These are phyloP conservation scores for Claviceps lovelessii DNA, from an alignment of 2,329 filamentous ascomycete genomes.

Conservation along the genomic window DNA sequence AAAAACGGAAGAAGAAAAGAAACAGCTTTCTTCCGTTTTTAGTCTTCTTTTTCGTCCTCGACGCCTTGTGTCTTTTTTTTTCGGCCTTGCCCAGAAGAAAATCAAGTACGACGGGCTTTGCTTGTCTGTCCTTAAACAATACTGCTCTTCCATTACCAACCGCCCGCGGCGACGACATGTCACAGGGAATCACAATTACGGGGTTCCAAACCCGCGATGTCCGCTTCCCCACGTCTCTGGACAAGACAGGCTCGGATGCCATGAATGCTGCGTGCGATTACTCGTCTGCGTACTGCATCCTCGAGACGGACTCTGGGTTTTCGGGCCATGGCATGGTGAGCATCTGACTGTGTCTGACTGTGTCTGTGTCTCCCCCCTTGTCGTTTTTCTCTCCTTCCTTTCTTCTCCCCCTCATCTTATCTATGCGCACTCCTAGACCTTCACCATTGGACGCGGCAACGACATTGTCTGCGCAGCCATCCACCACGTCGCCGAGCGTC, in stretches of 20 bases:
- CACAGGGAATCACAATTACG: slow-evolving; percentile 51
- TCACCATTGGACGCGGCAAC: slow-evolving; percentile 80
- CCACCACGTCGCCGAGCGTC: slow-evolving; percentile 58
- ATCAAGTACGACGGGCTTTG: background rate
- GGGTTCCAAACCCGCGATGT: slow-evolving; percentile 60
- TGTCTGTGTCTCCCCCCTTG: background rate
- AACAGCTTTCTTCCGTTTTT: too few relatives aligned
- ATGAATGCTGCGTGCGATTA: slow-evolving; percentile 94
- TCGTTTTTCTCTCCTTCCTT: background rate
- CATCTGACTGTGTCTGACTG: background rate
- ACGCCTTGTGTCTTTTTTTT: too few relatives aligned
- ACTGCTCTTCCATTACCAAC: background rate
- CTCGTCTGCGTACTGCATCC: slow-evolving; percentile 85
- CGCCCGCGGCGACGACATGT: background rate
- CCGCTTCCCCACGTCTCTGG: slow-evolving; percentile 78
- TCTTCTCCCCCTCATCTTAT: background rate
- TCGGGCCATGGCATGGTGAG: slow-evolving; percentile 66
- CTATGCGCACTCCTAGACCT: slow-evolving; percentile 35
- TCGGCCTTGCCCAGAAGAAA: background rate
- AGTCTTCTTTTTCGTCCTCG: too few relatives aligned
- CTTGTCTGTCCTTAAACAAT: too few relatives aligned
- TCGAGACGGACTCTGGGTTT: slow-evolving; percentile 61
- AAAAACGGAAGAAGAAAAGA: too few relatives aligned
- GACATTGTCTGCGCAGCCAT: slow-evolving; percentile 85
- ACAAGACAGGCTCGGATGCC: slow-evolving; percentile 91